Percentiles rank a stretch among this genome's conserved stretches.
Conservation (phyloP, 768 basidiomycete genomes). For the Udeniomyces megalosporus region DNA sequence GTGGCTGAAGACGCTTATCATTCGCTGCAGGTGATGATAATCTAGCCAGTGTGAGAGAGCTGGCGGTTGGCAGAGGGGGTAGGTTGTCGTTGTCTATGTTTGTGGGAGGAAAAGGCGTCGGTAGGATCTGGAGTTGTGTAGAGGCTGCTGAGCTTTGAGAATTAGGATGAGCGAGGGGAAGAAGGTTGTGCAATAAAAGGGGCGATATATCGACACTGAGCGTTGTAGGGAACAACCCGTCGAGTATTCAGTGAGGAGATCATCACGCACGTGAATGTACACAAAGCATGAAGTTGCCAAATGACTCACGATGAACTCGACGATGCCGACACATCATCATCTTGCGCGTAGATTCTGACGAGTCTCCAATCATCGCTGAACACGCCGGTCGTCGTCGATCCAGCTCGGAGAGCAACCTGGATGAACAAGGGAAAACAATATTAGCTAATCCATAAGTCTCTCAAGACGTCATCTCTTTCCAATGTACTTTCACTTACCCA, state of each 20-base stretch:
- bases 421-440: no score
- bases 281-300: constrained; percentile 1
- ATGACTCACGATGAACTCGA: not conserved
- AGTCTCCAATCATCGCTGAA: constrained; percentile 4
- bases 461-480: constrained; percentile 39
- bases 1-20: constrained; percentile 45
- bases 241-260: not conserved
- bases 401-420: constrained; percentile 3
- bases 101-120: constrained; percentile 43
- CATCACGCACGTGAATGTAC: not conserved
- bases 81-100: constrained; percentile 27
- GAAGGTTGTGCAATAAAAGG: not conserved
- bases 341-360: constrained; percentile 1
- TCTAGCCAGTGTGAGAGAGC: constrained; percentile 56
- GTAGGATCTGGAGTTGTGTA: constrained; percentile 30
- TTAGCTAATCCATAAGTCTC: constrained; percentile 35
- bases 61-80: constrained; percentile 54
- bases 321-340: not conserved
- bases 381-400: not conserved
- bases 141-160: not conserved
- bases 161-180: not conserved
- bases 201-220: not conserved
- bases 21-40: constrained; percentile 58
- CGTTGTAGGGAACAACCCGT: not conserved
- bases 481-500: constrained; percentile 41